Evolutionary conservation across 176 grass and related monocot genomes (phyloP), one percentile per base, ranked within the genome.

Genomic region (Ampelocalamus luodianensis): DNA sequence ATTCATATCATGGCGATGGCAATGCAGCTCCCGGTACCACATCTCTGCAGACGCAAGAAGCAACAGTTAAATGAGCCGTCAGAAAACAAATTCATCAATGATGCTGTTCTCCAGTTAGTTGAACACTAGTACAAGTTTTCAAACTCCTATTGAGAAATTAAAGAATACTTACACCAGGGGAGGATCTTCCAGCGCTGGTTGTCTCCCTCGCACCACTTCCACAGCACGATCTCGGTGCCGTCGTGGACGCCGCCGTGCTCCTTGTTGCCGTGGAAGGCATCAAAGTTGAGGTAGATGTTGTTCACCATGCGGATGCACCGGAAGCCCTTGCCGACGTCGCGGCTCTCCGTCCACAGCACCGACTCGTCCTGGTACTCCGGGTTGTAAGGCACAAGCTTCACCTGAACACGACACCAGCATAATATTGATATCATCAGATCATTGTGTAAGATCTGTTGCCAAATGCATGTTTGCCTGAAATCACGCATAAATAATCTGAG

Each of bases 101-200:
- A 38, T 53, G 59, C 0, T 37, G 32, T 8, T 12, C 39, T 13
- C 23, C 12, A 64, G 43, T 59, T 10, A 2, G 40, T 32, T 10
- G 34, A 10, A 8, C 7, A n/a, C 1, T 1, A 5, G 15, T 16
- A 16, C 48, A 5, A 17, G 48, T 50, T 17, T 50, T 16, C 13
- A 50, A 16, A 50, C 14, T 50, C 48, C 48, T 15, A 14, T 5
- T 15, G 48, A 55, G 18, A 55, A 22, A 9, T 55, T 22, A 20
- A 56, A 56, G 20, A 50, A 12, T 10, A 46, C 44, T 46, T 46
- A 46, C 44, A 46, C 44, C 42, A 91, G 17, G 95, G 90, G 64
- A 81, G 70, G 77, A 97, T 94, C 90, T 93, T 97, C 95, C 95
- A 97, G 86, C 90, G 77, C 80, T 97, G 95, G 90, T 97, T 97